Conservation (phyloP, 768 basidiomycete species). For the Zangia roseola region DNA sequence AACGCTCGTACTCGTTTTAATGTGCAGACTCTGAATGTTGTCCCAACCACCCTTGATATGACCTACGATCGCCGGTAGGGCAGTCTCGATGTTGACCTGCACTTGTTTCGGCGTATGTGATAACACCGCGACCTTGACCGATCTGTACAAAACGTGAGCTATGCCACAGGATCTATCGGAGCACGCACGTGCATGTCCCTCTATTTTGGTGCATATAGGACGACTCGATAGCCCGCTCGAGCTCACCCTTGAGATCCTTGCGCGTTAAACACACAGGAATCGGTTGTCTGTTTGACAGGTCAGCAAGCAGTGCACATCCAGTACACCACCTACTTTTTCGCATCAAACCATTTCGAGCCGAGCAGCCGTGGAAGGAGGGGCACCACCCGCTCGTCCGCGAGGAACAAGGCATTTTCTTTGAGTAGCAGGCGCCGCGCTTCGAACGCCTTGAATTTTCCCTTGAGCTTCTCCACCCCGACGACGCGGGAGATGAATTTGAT, state of each 20-base stretch:
- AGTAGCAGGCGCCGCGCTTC: constrained; percentile 81
- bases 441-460: constrained; percentile 87
- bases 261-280: constrained; percentile 88
- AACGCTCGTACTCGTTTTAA: constrained; percentile 85
- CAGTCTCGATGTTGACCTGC: constrained; percentile 71
- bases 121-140: constrained; percentile 78
- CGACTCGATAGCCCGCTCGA: constrained; percentile 89
- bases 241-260: constrained; percentile 88
- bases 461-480: constrained; percentile 86
- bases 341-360: constrained; percentile 88
- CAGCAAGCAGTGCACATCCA: neutral
- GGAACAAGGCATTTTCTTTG: constrained; percentile 88
- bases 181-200: constrained; percentile 86
- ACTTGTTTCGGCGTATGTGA: constrained; percentile 74
- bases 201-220: constrained; percentile 96
- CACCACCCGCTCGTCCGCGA: constrained; percentile 89
- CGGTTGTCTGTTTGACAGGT: constrained; percentile 64
- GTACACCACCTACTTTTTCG: constrained; percentile 79
- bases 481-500: constrained; percentile 92
- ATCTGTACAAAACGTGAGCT: constrained; percentile 40
- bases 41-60: constrained; percentile 82
- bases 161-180: neutral
- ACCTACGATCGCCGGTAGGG: constrained; percentile 71
- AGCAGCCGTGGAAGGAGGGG: constrained; percentile 85
- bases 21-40: constrained; percentile 83